phyloP scores from a whole-genome alignment of 306 rosid genomes.

The Lablab purpureus region DNA sequence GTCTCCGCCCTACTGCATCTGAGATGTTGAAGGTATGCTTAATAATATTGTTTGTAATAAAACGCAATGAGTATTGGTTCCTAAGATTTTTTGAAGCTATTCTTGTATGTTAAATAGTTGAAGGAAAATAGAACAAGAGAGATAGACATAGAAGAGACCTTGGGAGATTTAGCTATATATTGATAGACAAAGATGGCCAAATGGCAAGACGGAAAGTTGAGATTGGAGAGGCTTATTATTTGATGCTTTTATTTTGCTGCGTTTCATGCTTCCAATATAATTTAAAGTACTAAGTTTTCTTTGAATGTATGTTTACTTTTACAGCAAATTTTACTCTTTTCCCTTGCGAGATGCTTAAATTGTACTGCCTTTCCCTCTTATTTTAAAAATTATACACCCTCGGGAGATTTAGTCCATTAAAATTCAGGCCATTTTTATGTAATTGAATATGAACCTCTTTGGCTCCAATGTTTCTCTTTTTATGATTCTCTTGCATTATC shows the following conservation, averaged over 20 bases:
- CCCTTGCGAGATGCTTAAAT: not conserved
- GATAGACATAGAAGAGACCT: conserved; percentile 1
- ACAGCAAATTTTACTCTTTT: not conserved
- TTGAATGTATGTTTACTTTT: not conserved
- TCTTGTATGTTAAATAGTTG: conserved; percentile 7
- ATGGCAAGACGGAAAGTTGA: conserved; percentile 23
- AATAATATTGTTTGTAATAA: conserved; percentile 25
- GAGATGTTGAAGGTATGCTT: conserved; percentile 94
- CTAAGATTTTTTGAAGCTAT: conserved; percentile 11
- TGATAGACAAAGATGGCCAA: conserved; percentile 1
- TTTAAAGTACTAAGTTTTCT: conserved; percentile 7
- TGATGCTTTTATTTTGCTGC: conserved; percentile 17
- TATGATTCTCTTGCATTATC: not conserved
- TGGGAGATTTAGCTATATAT: conserved; percentile 14
- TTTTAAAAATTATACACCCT: not conserved
- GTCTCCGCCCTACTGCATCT: conserved; percentile 89
- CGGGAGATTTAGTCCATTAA: not conserved
- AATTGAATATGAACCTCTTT: not conserved
- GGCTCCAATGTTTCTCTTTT: too few relatives aligned
- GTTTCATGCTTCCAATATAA: not conserved
- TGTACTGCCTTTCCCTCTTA: not conserved
- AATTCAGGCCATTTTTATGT: not conserved
- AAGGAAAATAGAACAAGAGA: conserved; percentile 10
- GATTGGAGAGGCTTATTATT: conserved; percentile 12
- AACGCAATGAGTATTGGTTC: conserved; percentile 15